Evolutionary conservation across 192 early-diverging fungal genomes (phyloP), one percentile per base, ranked within the genome.

Genomic region (Geosiphon pyriformis): DNA sequence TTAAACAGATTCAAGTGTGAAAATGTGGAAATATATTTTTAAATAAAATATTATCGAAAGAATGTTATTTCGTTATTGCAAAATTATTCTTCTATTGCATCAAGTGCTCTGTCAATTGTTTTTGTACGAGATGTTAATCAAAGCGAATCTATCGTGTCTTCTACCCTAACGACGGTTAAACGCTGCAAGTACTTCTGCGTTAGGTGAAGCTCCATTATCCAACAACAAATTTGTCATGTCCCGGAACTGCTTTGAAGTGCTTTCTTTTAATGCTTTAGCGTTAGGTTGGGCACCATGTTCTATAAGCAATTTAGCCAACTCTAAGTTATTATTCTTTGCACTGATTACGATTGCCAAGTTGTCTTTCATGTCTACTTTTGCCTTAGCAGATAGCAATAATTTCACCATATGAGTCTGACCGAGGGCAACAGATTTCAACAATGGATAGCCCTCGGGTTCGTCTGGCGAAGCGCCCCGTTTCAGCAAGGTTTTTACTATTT

Each of bases 361-460:
- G 0, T 75, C 69, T 22, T 68, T 59, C 20, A 64, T 27, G 27
- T 64, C 49, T 11, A 67, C 56, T 51, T 77, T 61, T 2, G 76
- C 78, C 22, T 67, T 65, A 52, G 59, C 68, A 0, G 25, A 1
- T 4, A 80, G 15, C 29, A 80, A 52, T 2, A 75, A 59, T 31
- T 75, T 68, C 0, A 73, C 73, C 29, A 69, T 65, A 17, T 58
- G 35, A 10, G 70, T 25, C 11, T 51, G 53, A 11, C 78, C 78
- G 12, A 74, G 33, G 34, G 67, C 66, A 11, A 68, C 70, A 20
- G 73, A 72, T 57, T 77, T 74, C 18, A 78, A 71, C 23, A 80
- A 50, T 31, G 78, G 78, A 49, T 77, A 80, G 2, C 70, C 73
- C 15, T 77, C 50, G 2, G 76, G 73, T 53, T 67, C 59, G 27